Evolutionary conservation across 306 rosid species (phyloP), one percentile per base, ranked within the genome.

Genomic region (Vicia villosa): DNA sequence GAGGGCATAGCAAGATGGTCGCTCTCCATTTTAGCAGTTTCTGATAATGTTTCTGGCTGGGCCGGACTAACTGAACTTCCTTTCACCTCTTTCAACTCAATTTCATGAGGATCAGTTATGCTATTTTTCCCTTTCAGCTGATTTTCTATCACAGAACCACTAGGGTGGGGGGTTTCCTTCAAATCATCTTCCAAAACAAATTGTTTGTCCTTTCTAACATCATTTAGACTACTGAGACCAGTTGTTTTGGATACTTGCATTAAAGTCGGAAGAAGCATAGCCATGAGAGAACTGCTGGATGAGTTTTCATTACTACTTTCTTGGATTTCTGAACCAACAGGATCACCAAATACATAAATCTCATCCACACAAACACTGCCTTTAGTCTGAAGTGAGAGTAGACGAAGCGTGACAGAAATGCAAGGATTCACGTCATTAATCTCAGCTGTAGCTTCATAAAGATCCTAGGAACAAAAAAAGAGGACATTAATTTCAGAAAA

Each of bases 381-480:
- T 75, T 91, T 88, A 46, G 68, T 80, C 79, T 94, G 95, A 78
- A 91, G 87, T 9, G 97, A 91, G 62, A 87, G 95, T 26, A 94
- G 80, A 66, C 92, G 96, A 55, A 94, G 70, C 5, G 91, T 89
- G 66, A 94, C 67, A 55, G 99, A 94, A 28, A 38, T 67, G 83
- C 97, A 94, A 59, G 97, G 97, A 80, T 77, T 63, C 63, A 74
- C 83, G 66, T 94, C 95, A 67, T 80, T 50, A 60, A 89, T 79
- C 91, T 86, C 91, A 15, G 97, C 97, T 0, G 99, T 94, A 66
- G 99, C 96, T 88, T 94, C 99, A 70, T 70, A 83, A 19, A 82
- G 84, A 71, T 83, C 96, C 97, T 94, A 90, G 24, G 10, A 12
- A 38, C 59, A 67, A 15, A 38, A 69, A 70, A 63, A 77, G 6